Evolutionary conservation across 2,329 filamentous ascomycete genomes (phyloP), one percentile per base, ranked within the genome.

Genomic region (Knufia petricola): DNA sequence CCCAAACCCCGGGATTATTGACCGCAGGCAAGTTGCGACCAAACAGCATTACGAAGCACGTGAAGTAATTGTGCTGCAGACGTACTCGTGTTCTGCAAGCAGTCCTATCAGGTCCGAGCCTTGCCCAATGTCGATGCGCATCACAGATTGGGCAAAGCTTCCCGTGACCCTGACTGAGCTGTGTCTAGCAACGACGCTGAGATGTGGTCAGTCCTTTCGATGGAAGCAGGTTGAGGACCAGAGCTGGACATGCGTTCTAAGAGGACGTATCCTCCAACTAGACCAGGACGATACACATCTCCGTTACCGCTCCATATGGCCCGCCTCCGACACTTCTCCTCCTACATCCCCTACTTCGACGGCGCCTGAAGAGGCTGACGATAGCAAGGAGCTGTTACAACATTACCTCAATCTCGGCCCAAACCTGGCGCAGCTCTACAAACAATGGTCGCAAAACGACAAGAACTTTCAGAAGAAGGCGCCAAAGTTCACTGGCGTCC

Each of bases 141-240:
- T 79, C n/a, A 74, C 82, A 13, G 84, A 87, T 63, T 98, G 92
- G 92, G 80, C 80, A 55, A 94, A 86, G 69, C 70, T 98, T 57
- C 88, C 92, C 20, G 71, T 95, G 34, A 85, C 75, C 52, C 69
- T 95, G 28, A 78, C 82, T 3, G 92, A 98, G 63, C 77, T 98
- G 3, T 95, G 87, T 64, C 88, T 98, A 56, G 87, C 95, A 60
- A 98, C 90, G 0, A 95, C 88, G 0, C 72, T 98, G 28, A 82
- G 90, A 53, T 98, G 92, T 64, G 92, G 92, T 2, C 92, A 98
- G 65, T 95, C 90, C 0, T 98, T 98, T 58, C 70, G 79, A 71
- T 98, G 92, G 92, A 84, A 83, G 53, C 88, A 89, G 63, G 79
- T 87, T 42, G 77, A 75, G 42, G 70, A 81, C 37, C 81, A 89